Base-by-base conservation (phyloP, 2,329 filamentous ascomycete genomes). In the Colletotrichum sp. region DNA sequence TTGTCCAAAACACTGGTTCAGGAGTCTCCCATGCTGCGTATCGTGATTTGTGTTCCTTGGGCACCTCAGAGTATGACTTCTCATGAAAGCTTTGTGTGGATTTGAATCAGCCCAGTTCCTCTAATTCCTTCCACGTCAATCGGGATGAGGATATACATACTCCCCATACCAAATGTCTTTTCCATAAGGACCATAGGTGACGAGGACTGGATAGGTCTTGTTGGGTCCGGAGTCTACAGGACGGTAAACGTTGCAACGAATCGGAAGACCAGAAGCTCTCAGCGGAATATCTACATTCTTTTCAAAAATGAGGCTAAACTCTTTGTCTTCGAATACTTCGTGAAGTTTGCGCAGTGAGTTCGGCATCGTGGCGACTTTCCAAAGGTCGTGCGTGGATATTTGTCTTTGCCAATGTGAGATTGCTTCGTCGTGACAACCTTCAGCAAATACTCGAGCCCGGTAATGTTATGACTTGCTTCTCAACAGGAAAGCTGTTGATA, bases 111-210 rank as follows among this genome's bases (percentile, higher is more conserved):
- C 28, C 28, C 8, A 30, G 28, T 3, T 30, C 28, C 28, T 30
- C 28, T 30, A 9, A 30, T 30, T 30, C 8, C 28, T 30, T 8
- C 28, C 28, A 30, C 28, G 2, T 30, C 28, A 30, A 30, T 30
- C 28, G 28, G 28, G 28, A 30, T 30, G 28, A 1, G 82, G 78
- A 48, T 83, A 82, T 78, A 87, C 28, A 30, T 30, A 88, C 85
- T 88, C 85, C 72, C 87, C 86, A 80, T 94, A 94, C 27, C 87
- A 90, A 39, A 94, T 93, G 78, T 95, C 93, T 78, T 95, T 95
- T 60, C 93, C 93, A 77, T 95, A 95, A 0, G 93, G 93, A 0
- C 93, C 93, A 78, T 95, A 95, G 0, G 93, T 95, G 3, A 93
- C 90, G 9, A 95, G 82, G 0, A 94, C 93, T 0, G 93, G 93